A percentile compares a stretch with the other conserved stretches of the same genome.
Conservation (phyloP, 768 basidiomycete genomes). For the Ramaria rubella region DNA sequence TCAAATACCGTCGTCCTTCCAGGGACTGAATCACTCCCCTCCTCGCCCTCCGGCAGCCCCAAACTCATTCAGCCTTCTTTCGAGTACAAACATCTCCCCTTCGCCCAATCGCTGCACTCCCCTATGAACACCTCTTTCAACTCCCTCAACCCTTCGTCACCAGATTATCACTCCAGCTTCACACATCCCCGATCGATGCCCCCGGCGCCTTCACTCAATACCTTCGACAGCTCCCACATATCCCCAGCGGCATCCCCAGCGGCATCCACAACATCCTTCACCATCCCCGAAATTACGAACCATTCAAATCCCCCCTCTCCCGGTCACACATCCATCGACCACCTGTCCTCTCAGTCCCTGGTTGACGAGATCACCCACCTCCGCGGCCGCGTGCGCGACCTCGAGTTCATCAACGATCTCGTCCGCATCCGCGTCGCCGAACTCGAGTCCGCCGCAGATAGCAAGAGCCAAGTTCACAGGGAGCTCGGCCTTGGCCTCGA, state of each 20-base stretch:
- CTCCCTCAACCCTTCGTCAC: neutral
- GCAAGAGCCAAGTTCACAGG: neutral
- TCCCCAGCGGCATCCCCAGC: neutral
- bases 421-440: constrained; percentile 41
- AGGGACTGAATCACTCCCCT: neutral
- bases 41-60: neutral
- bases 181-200: neutral
- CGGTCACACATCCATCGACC: no score
- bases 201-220: neutral
- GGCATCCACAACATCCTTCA: neutral
- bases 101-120: neutral
- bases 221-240: neutral
- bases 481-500: constrained; percentile 19
- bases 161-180: neutral
- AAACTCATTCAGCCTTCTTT: neutral
- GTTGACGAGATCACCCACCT: constrained; percentile 49
- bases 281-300: no score
- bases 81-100: neutral
- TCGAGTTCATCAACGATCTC: constrained; percentile 54
- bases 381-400: constrained; percentile 51
- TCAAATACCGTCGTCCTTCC: neutral
- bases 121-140: neutral
- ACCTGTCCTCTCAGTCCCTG: constrained; percentile 18
- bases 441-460: constrained; percentile 31
- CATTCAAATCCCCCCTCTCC: no score